Evolutionary conservation across 1,139 yeast genomes (phyloP).

Genomic region (Kazachstania sp.): DNA sequence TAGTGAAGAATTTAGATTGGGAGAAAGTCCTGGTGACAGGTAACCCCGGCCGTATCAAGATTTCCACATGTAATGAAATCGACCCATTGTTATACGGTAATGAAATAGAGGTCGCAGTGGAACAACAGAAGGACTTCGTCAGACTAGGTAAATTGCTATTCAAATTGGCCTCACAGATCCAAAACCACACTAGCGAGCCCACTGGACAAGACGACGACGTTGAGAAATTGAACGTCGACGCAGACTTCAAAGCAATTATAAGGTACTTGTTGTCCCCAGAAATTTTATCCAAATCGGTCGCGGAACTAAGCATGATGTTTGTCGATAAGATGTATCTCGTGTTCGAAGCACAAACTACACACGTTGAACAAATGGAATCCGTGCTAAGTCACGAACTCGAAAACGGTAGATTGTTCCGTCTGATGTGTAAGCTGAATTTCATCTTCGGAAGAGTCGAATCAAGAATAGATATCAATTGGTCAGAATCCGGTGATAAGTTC

Average conservation of each 20-base stretch:
- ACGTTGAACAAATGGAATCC: slow-evolving; percentile 58
- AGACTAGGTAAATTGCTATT: slow-evolving; percentile 51
- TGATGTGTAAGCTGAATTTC: slow-evolving; percentile 72
- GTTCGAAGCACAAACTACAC: slow-evolving; percentile 48
- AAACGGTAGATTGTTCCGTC: slow-evolving; percentile 77
- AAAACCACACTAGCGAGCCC: slow-evolving; percentile 11
- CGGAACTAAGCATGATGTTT: slow-evolving; percentile 19
- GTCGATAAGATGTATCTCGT: slow-evolving; percentile 33
- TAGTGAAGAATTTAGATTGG: slow-evolving; percentile 49
- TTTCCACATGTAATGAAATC: slow-evolving; percentile 62
- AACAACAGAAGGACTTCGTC: slow-evolving; percentile 47
- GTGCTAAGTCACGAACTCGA: slow-evolving; percentile 70
- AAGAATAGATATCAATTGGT: slow-evolving; percentile 50
- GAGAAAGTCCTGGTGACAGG: slow-evolving; percentile 65
- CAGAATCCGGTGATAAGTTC: slow-evolving; percentile 68
- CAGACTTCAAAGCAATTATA: slow-evolving; percentile 31
- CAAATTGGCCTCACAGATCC: slow-evolving; percentile 45
- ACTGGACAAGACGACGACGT: slow-evolving; percentile 13
- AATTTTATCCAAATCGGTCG: slow-evolving; percentile 26
- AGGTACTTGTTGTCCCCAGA: slow-evolving; percentile 30
- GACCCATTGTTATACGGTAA: slow-evolving; percentile 45
- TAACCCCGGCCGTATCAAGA: slow-evolving; percentile 57
- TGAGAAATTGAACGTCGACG: slow-evolving; percentile 23
- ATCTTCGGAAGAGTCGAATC: slow-evolving; percentile 69
- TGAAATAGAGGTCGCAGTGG: slow-evolving; percentile 17